A percentile compares a stretch with the other conserved stretches of the same genome.
phyloP scores from a whole-genome alignment of 805 yeast species.

The Ogataea pilisensis region DNA sequence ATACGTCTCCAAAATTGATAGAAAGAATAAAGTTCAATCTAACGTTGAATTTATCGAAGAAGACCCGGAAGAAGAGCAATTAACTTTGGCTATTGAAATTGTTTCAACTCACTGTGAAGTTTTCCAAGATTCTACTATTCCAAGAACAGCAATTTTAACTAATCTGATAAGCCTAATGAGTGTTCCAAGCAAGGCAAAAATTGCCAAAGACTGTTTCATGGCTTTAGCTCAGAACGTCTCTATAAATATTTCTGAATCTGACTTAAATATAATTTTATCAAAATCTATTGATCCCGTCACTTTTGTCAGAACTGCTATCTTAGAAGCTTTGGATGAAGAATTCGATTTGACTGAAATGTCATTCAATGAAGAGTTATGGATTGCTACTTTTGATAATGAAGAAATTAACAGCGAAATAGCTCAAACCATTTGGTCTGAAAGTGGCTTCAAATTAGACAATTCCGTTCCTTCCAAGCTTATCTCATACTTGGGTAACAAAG shows the following conservation, averaged over 20 bases:
- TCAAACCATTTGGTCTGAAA: conserved; percentile 81
- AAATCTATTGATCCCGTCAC: conserved; percentile 56
- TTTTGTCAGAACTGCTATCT: conserved; percentile 72
- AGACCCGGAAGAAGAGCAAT: conserved; percentile 84
- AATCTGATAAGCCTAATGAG: conserved; percentile 64
- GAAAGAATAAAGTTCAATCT: conserved; percentile 40
- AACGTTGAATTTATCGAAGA: conserved; percentile 75
- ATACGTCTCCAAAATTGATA: conserved; percentile 49
- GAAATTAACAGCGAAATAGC: conserved; percentile 61
- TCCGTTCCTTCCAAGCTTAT: conserved; percentile 46
- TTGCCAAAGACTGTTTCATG: conserved; percentile 78
- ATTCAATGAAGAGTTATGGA: conserved; percentile 57
- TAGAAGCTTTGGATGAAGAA: conserved; percentile 85
- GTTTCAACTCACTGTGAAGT: conserved; percentile 63
- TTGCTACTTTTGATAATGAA: conserved; percentile 72
- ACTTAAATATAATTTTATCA: conserved; percentile 53
- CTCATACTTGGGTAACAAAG: conserved; percentile 46
- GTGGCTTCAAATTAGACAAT: conserved; percentile 42
- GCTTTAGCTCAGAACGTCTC: conserved; percentile 76
- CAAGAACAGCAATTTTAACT: conserved; percentile 60
- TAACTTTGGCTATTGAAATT: conserved; percentile 71
- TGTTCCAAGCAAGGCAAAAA: conserved; percentile 72
- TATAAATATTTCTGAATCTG: conserved; percentile 50
- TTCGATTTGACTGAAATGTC: conserved; percentile 51
- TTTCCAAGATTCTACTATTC: conserved; percentile 63